Conservation (phyloP, 2,329 filamentous ascomycete genomes). For the Talaromyces sp. region DNA sequence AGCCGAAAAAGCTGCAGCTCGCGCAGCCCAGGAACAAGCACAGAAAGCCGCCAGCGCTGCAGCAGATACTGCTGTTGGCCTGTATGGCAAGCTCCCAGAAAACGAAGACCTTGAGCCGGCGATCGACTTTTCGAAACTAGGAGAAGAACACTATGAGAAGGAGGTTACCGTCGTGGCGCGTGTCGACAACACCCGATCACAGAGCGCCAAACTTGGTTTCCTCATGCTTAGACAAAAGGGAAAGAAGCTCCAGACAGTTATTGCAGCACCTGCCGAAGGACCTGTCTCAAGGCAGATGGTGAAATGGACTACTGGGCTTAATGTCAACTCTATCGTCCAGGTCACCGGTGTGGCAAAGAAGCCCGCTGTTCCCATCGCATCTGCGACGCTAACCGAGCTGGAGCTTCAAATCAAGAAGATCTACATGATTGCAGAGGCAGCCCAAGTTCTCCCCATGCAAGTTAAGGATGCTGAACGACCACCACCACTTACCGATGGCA, state of each 20-base stretch:
- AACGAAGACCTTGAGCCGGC: slow-evolving; percentile 59
- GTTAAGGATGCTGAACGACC: slow-evolving; percentile 52
- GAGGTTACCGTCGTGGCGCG: slow-evolving; percentile 73
- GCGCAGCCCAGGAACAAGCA: slow-evolving; percentile 70
- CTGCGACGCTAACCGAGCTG: slow-evolving; percentile 70
- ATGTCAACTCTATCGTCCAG: slow-evolving; percentile 75
- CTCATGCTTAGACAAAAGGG: slow-evolving; percentile 76
- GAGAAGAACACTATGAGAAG: slow-evolving; percentile 63
- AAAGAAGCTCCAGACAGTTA: slow-evolving; percentile 79
- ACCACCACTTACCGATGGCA: slow-evolving; percentile 36
- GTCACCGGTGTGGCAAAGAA: slow-evolving; percentile 77
- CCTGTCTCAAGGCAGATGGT: slow-evolving; percentile 83
- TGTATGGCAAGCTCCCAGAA: slow-evolving; percentile 71
- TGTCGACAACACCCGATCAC: slow-evolving; percentile 81
- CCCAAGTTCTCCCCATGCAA: slow-evolving; percentile 59
- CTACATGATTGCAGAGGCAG: slow-evolving; percentile 68
- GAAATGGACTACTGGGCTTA: slow-evolving; percentile 76
- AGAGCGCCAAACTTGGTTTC: slow-evolving; percentile 89
- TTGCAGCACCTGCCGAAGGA: slow-evolving; percentile 52
- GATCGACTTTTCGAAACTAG: slow-evolving; percentile 52
- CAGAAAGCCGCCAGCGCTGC: slow-evolving; percentile 64
- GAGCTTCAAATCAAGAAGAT: slow-evolving; percentile 88
- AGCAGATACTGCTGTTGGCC: slow-evolving; percentile 60
- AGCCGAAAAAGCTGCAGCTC: slow-evolving; percentile 68
- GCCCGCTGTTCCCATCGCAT: slow-evolving; percentile 83